Evolutionary conservation across 2,329 filamentous ascomycete species (phyloP).

Genomic region (Cercospora sp.): DNA sequence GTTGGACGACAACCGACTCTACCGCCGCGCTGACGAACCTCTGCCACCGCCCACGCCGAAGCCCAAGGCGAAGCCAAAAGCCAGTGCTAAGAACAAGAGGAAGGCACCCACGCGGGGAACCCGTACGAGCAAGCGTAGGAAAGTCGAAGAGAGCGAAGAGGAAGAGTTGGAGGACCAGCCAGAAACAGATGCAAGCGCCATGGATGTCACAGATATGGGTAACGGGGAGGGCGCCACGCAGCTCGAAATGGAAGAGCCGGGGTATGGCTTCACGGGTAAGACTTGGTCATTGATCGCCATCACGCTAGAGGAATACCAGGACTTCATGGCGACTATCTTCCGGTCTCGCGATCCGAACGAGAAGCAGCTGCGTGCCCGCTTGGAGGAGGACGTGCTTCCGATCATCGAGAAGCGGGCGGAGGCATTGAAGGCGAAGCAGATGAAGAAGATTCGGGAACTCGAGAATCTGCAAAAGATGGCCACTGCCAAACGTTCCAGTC

Average conservation of each 20-base stretch:
- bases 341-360: conserved; percentile 83
- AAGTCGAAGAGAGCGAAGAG: conserved; percentile 51
- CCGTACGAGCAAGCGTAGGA: conserved; percentile 72
- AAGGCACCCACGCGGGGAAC: conserved; percentile 55
- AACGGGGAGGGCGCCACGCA: conserved; percentile 34
- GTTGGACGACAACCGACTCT: conserved; percentile 89
- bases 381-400: conserved; percentile 78
- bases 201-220: conserved; percentile 41
- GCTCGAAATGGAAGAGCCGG: conserved; percentile 42
- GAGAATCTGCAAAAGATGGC: conserved; percentile 81
- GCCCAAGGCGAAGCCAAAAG: conserved; percentile 56
- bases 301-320: conserved; percentile 72
- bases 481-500: conserved; percentile 89
- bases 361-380: conserved; percentile 68
- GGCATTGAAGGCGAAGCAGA: conserved; percentile 67
- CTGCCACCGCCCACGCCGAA: conserved; percentile 56
- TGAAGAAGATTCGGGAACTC: conserved; percentile 76
- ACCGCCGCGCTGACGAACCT: conserved; percentile 77
- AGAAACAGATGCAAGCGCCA: conserved; percentile 43
- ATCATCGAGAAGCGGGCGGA: conserved; percentile 76
- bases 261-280: conserved; percentile 66
- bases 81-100: conserved; percentile 57
- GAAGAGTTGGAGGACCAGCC: conserved; percentile 45
- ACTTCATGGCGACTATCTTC: conserved; percentile 68
- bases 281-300: conserved; percentile 92